Evolutionary conservation across 768 basidiomycete species (phyloP), one percentile per base, ranked within the genome.

Genomic region (Phlebiopsis gigantea): DNA sequence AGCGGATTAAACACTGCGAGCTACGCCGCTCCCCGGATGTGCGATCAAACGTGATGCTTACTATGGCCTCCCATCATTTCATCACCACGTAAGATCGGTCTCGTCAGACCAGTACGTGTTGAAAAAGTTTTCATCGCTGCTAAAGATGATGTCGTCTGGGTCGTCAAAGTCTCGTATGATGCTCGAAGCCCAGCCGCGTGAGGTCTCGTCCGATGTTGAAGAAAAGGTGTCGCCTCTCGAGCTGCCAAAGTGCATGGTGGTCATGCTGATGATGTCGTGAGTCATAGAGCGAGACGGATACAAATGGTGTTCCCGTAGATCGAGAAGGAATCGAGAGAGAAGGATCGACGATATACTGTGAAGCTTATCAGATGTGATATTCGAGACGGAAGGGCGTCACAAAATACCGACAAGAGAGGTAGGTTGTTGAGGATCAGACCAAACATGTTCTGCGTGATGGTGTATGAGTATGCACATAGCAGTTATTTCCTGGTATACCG

Each of bases 311-410:
- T 48, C 56, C n/a, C 56, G 46, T 21, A 57, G 56, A 29, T 57
- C 56, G n/a, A 57, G 49, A 14, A 57, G 56, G 47, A 57, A 57
- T 2, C 56, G 56, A 5, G 56, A 57, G 19, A 57, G 25, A 3
- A 57, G 49, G n/a, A 57, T 57, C 17, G 56, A 48, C 7, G 56
- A 50, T 21, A 57, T 47, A 15, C 56, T 57, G 19, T 5, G 12
- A n/a, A 1, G 25, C 15, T 30, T n/a, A 19, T 26, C 29, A 30
- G 26, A 12, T 25, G 2, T 10, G 5, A 45, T 29, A 26, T 3
- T 8, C 28, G 10, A 10, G 46, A 26, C 5, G 22, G 24, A 17
- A 17, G 8, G 5, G 8, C 8, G 8, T 10, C 34, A 17, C 34
- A 17, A 9, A 39, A 39, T n/a, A n/a, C 34, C 12, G 7, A 57